Evolutionary conservation across 768 basidiomycete genomes (phyloP).

Genomic region (Pleurotus citrinopileatus): DNA sequence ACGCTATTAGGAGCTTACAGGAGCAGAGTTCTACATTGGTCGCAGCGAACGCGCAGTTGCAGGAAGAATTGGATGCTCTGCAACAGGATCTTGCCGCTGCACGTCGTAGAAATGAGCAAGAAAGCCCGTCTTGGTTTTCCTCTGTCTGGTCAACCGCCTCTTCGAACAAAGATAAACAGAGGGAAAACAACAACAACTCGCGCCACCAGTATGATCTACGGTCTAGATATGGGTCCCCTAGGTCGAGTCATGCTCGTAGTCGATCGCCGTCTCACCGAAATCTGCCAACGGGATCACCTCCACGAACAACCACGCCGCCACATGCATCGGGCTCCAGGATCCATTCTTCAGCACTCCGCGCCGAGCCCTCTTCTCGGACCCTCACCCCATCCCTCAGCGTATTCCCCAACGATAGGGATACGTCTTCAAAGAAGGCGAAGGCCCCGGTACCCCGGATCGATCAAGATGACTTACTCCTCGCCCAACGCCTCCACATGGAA

Average conservation of each 20-base stretch:
- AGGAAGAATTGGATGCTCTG: conserved; percentile 4
- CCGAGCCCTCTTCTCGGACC: neutral
- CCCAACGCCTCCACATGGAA: neutral
- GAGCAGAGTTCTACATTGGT: conserved; percentile 21
- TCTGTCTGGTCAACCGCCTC: neutral
- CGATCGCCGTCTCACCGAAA: neutral
- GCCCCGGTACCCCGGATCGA: neutral
- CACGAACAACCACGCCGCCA: neutral
- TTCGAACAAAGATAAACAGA: conserved; percentile 1
- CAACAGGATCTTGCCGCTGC: neutral
- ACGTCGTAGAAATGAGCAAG: neutral
- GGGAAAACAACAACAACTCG: neutral
- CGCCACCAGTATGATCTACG: neutral
- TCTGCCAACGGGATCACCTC: too few species aligned
- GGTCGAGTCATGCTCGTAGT: neutral
- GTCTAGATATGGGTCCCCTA: neutral
- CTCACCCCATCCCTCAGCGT: neutral
- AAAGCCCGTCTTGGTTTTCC: conserved; percentile 1
- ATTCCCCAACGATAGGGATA: neutral
- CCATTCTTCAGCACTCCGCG: neutral
- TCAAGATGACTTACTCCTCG: neutral
- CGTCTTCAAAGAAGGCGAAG: neutral
- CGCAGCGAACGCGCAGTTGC: conserved; percentile 11
- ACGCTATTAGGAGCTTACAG: conserved; percentile 22
- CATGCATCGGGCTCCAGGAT: neutral